Evolutionary conservation across 768 basidiomycete genomes (phyloP).

Genomic region (Suillus decipiens): DNA sequence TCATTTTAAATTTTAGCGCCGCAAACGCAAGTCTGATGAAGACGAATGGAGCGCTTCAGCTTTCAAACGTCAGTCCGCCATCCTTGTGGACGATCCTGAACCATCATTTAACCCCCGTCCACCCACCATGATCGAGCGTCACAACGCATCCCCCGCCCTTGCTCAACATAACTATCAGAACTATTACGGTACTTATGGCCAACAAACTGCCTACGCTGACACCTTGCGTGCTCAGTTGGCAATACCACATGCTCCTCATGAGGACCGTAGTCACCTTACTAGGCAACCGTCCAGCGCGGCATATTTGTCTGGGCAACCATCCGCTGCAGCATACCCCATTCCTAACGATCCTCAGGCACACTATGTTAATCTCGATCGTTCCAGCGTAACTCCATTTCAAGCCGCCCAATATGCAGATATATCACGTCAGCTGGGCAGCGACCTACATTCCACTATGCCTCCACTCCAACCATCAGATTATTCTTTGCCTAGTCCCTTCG

Average conservation of each 20-base stretch:
- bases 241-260: conserved; percentile 27
- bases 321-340: conserved; percentile 11
- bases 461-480: conserved; percentile 26
- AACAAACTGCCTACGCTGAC: conserved; percentile 26
- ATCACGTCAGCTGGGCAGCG: conserved; percentile 50
- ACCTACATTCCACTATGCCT: conserved; percentile 24
- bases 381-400: conserved; percentile 75
- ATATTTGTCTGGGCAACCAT: conserved; percentile 26
- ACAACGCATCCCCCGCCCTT: conserved; percentile 34
- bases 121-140: conserved; percentile 65
- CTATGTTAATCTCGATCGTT: conserved; percentile 66
- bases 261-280: conserved; percentile 26
- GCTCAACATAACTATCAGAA: conserved; percentile 25
- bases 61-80: conserved; percentile 66
- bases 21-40: conserved; percentile 36
- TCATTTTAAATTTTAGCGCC: conserved; percentile 37
- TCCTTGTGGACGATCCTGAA: conserved; percentile 53
- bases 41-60: conserved; percentile 55
- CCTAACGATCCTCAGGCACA: conserved; percentile 36
- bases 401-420: conserved; percentile 76
- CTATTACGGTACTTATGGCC: conserved; percentile 26
- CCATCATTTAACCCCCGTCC: conserved; percentile 54
- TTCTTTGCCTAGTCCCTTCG: conserved; percentile 31
- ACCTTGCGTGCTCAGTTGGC: conserved; percentile 19
- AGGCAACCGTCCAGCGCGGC: conserved; percentile 24